These are phyloP conservation scores for Drosera spatulata DNA, from an alignment of 179 eudicot species.

Conservation along the genomic window DNA sequence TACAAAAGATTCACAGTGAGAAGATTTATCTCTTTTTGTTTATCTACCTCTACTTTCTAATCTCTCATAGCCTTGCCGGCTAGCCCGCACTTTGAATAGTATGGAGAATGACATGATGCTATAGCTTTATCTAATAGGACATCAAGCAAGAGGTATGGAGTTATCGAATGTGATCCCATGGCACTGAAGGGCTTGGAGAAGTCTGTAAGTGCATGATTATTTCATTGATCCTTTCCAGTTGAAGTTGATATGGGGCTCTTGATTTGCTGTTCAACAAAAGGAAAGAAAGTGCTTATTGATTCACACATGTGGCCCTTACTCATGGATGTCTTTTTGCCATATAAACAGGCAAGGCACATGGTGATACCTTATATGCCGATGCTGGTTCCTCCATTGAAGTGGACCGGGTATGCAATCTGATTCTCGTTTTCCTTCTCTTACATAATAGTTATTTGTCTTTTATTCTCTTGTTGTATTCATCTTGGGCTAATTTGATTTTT, in stretches of 20 bases:
- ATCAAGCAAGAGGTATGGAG: constrained; percentile 62
- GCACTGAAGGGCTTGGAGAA: constrained; percentile 80
- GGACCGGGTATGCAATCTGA: constrained; percentile 64
- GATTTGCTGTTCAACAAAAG: neutral
- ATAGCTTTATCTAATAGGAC: constrained; percentile 29
- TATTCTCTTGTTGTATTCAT: too few species aligned
- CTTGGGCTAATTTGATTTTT: too few species aligned
- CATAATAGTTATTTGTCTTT: too few species aligned
- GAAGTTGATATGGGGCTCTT: neutral
- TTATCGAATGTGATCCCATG: constrained; percentile 78
- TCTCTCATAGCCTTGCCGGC: too few species aligned
- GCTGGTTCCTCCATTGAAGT: constrained; percentile 87
- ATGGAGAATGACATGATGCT: neutral
- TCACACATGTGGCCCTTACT: constrained; percentile 4
- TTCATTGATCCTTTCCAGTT: too few species aligned
- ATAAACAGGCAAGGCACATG: constrained; percentile 84
- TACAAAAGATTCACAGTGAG: constrained; percentile 32
- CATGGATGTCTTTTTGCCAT: constrained; percentile 1
- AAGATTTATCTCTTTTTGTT: neutral
- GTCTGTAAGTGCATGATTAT: constrained; percentile 47
- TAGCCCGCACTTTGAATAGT: neutral
- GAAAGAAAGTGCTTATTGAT: neutral
- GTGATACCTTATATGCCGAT: constrained; percentile 98
- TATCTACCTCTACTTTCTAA: neutral
- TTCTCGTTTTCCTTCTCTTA: constrained; percentile 1